Percentiles rank a stretch among this genome's conserved stretches.
Conservation (phyloP, 139 green algal species). For the Chlorella sorokiniana region DNA sequence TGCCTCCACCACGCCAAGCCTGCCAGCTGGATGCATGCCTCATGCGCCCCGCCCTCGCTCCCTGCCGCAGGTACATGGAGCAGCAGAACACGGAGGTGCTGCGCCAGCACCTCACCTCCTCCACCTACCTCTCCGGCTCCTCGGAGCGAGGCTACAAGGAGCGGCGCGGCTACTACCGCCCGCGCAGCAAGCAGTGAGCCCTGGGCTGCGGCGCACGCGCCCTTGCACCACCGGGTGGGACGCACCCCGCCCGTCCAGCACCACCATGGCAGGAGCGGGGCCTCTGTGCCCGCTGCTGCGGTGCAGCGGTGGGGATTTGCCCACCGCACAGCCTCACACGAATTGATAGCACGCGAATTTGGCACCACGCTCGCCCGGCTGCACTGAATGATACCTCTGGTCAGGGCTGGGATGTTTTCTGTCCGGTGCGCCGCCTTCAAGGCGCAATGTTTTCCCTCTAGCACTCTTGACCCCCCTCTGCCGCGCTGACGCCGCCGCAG, state of each 20-base stretch:
- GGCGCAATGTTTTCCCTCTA: no score
- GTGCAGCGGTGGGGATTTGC: no score
- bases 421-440: no score
- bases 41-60: background rate
- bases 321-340: no score
- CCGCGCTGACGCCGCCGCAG: no score
- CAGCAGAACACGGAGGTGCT: slow-evolving; percentile 38
- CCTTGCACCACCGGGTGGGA: background rate
- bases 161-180: slow-evolving; percentile 36
- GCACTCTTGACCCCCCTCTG: no score
- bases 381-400: no score
- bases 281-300: no score
- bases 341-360: no score
- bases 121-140: slow-evolving; percentile 19
- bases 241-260: background rate
- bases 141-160: slow-evolving; percentile 23
- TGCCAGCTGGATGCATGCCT: background rate
- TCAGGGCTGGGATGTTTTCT: no score
- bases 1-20: background rate
- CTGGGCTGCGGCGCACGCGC: background rate
- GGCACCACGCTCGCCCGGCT: no score
- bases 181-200: background rate
- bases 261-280: background rate
- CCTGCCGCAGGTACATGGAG: slow-evolving; percentile 25
- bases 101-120: slow-evolving; percentile 26